Base-by-base conservation (phyloP, 176 grass and related monocot genomes). In the Avena eriantha region DNA sequence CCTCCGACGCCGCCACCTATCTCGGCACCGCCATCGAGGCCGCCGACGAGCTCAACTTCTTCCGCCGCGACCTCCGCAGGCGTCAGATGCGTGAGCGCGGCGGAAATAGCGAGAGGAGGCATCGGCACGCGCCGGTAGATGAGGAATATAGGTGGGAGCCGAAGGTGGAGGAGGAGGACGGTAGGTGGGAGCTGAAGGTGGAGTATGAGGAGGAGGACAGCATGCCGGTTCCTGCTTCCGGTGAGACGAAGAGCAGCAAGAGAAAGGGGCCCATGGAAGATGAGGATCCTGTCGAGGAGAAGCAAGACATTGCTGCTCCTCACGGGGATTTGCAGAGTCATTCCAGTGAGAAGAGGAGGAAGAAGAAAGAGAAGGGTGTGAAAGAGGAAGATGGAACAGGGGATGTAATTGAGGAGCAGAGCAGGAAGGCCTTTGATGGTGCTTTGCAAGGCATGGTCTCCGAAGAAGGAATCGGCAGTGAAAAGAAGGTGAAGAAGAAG, bases 1-100 rank as follows among this genome's bases (percentile, higher is more conserved):
- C 73, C 45, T 72, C 89, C 66, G 85, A 90, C 36, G 22, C 35
- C 47, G 39, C 8, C 58, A 59, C 76, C 51, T 91, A 84, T 81
- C 46, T 84, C 76, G 5, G 11, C 81, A n/a, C 17, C 26, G 48
- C 26, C 49, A 12, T 41, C 57, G 12, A 59, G 1, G 81, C 85
- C 68, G 1, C 36, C 81, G 1, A 0, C 15, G 35, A 80, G 0
- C 85, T 75, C 58, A 0, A 1, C 69, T 0, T 0, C 4, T 69
- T 87, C 50, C 76, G 76, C 69, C 12, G 76, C 24, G 21, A 57
- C 9, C 67, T 82, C 4, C 33, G 24, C 12, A 16, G 2, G 8
- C 67, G 3, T 0, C 54, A n/a, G 16, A 53, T 39, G 24, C 31
- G 21, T 9, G 63, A 23, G 26, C 9, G 0, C 57, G 26, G 67